Conservation (phyloP, 1,284 basidiomycete species). For the Tylopilus sp. region DNA sequence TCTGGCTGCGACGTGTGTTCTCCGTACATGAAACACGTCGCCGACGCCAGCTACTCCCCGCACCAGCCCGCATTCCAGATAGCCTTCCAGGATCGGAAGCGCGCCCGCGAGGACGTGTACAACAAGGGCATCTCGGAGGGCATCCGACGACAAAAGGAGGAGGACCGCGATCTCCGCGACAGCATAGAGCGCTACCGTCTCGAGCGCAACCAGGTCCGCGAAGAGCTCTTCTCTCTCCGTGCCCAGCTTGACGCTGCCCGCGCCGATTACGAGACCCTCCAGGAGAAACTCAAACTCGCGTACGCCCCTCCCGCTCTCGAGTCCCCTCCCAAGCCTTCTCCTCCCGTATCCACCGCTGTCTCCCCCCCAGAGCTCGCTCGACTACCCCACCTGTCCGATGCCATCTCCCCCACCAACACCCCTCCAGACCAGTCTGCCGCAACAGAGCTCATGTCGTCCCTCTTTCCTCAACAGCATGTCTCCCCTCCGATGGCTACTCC, state of each 20-base stretch:
- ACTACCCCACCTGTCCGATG: not conserved
- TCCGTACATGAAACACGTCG: constrained; percentile 41
- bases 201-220: constrained; percentile 34
- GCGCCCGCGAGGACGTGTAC: constrained; percentile 31
- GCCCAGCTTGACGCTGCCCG: constrained; percentile 37
- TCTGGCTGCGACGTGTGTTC: constrained; percentile 39
- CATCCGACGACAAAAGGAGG: constrained; percentile 34
- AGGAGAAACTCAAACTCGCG: constrained; percentile 23
- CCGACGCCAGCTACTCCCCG: constrained; percentile 37
- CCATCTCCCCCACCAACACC: constrained; percentile 1
- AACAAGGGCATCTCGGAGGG: constrained; percentile 33
- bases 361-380: constrained; percentile 2
- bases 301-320: constrained; percentile 2
- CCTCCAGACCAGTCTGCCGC: constrained; percentile 7
- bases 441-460: constrained; percentile 17
- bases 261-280: constrained; percentile 34
- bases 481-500: constrained; percentile 29
- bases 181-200: constrained; percentile 32
- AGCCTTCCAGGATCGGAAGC: constrained; percentile 40
- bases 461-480: constrained; percentile 24
- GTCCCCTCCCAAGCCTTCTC: constrained; percentile 6
- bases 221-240: constrained; percentile 34
- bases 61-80: constrained; percentile 37
- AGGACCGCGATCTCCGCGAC: constrained; percentile 32
- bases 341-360: not conserved